Percentiles rank a stretch among this genome's conserved stretches.
Evolutionary conservation across 73 alveolate species (phyloP).

Genomic region (Tetrahymena malaccensis): DNA sequence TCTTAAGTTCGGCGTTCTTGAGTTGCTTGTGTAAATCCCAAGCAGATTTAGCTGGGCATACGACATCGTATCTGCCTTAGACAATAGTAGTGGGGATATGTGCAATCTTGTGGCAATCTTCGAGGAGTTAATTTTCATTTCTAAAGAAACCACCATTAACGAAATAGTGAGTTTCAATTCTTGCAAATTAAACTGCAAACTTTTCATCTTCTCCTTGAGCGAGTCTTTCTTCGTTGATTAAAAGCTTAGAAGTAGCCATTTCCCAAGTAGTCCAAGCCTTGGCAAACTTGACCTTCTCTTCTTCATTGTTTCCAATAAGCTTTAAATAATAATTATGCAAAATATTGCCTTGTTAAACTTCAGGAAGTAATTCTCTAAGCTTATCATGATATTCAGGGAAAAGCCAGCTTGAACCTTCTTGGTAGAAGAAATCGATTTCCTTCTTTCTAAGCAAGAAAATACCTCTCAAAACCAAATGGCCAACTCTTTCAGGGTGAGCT

Average conservation of each 20-base stretch:
- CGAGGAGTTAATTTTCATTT: constrained; percentile 14
- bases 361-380: neutral
- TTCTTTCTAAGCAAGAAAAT: constrained; percentile 1
- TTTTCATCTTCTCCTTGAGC: neutral
- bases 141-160: constrained; percentile 21
- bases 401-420: constrained; percentile 17
- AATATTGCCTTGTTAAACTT: neutral
- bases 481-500: constrained; percentile 11
- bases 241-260: constrained; percentile 2
- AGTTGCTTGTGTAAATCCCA: constrained; percentile 17
- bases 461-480: constrained; percentile 21
- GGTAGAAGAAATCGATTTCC: constrained; percentile 12
- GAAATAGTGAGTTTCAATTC: constrained; percentile 28
- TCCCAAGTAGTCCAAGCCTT: constrained; percentile 32
- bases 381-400: constrained; percentile 24
- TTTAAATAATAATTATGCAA: neutral
- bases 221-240: neutral
- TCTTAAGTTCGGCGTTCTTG: constrained; percentile 3
- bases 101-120: constrained; percentile 10
- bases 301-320: constrained; percentile 9
- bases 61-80: constrained; percentile 23
- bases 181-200: neutral
- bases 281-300: constrained; percentile 22
- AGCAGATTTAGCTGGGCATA: constrained; percentile 9
- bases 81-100: constrained; percentile 14